Base-by-base conservation (phyloP, 371 early-diverging fungal genomes). In the Capillidium rhysosporum region DNA sequence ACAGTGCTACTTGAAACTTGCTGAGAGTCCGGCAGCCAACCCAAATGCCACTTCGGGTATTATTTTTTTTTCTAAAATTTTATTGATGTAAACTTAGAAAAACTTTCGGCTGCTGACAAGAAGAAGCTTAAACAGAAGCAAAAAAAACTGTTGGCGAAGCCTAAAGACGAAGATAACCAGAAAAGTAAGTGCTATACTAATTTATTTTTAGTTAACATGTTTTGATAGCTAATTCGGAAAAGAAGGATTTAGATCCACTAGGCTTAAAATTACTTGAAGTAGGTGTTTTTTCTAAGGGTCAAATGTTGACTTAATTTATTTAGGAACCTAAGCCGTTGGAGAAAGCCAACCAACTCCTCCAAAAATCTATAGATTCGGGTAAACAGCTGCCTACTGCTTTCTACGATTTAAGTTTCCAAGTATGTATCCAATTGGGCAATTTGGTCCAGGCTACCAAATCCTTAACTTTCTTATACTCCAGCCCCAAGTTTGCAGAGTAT, bases 81-180 rank as follows among this genome's bases (percentile, higher is more conserved):
- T 25, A 14, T 40, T 48, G 18, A 47, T 25, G 8, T 20, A 34
- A 8, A 18, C 18, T 60, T 67, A 69, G 59, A 66, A 54, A 67
- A 72, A 51, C 72, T 79, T 75, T 67, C 75, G 14, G 77, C 68
- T 59, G 76, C 72, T 16, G 81, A 71, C 57, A 73, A 70, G 65
- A 76, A 66, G 59, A 82, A 70, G 57, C 56, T 57, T 43, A 67
- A 60, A 49, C 60, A 45, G 53, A 69, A 66, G 58, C 61, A 59
- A 31, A 64, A 62, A 43, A 69, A 66, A 55, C 63, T 62, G 10
- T 63, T 61, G 9, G 55, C 58, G 31, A 66, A 64, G 56, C 57
- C 57, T 0, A 62, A 65, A 29, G 59, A 61, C 46, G 61, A 65
- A 40, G 54, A 56, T 7, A 63, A 69, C 45, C 59, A 63, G 46